These are phyloP conservation scores for Dinochytrium kinnereticum DNA, from an alignment of 371 early-diverging fungal species.

Conservation along the genomic window DNA sequence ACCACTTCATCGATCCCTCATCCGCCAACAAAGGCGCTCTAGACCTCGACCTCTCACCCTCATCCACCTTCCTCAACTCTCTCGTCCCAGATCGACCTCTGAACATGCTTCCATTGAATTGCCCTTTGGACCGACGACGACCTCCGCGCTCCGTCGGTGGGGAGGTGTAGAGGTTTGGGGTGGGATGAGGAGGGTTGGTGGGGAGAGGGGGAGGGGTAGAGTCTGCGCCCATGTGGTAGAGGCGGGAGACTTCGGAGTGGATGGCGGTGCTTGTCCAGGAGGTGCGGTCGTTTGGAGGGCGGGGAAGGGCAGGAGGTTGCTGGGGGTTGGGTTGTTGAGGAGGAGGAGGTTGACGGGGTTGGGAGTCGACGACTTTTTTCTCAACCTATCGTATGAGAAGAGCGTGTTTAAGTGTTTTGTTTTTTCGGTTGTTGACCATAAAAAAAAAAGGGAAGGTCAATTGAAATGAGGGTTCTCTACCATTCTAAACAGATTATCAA, in stretches of 20 bases:
- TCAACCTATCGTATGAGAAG: constrained; percentile 4
- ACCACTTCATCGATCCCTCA: background rate
- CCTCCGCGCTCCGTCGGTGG: background rate
- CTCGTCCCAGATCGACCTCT: background rate
- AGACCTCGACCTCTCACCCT: background rate
- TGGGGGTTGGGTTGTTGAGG: background rate
- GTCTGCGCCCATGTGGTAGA: constrained; percentile 26
- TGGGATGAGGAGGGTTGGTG: background rate
- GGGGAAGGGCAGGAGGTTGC: background rate
- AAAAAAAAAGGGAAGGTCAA: no score
- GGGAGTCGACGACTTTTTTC: constrained; percentile 12
- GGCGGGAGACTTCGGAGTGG: constrained; percentile 39
- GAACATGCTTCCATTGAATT: background rate
- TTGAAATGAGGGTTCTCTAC: background rate
- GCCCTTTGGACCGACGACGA: background rate
- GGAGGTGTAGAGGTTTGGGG: background rate
- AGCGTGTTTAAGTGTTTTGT: no score
- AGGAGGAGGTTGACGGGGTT: constrained; percentile 5
- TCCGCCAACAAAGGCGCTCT: background rate
- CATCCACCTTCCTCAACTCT: background rate
- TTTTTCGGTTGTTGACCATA: no score
- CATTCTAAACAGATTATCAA: constrained; percentile 16
- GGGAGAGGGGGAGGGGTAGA: background rate
- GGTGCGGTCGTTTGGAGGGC: background rate
- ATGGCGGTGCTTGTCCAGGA: constrained; percentile 38